These are phyloP conservation scores for Paramecium caudatum DNA, from an alignment of 73 alveolate species.

Conservation along the genomic window DNA sequence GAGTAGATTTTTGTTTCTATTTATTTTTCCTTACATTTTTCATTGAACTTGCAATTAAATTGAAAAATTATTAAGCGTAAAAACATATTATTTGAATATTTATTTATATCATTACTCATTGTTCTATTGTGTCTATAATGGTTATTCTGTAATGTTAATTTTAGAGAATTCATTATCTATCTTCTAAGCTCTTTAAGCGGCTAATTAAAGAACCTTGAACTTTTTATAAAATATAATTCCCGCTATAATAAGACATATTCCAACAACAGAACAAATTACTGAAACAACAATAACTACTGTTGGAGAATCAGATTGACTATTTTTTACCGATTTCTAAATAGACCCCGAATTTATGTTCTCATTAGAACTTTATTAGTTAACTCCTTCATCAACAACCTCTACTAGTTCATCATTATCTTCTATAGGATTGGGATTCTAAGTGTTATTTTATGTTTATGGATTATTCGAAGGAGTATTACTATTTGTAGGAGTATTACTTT, in stretches of 20 bases:
- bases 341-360: background rate
- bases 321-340: background rate
- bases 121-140: too few species aligned
- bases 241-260: background rate
- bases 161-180: background rate
- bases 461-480: too few species aligned
- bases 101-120: too few species aligned
- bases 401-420: too few species aligned
- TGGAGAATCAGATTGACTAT: background rate
- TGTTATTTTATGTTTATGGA: too few species aligned
- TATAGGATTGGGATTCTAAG: too few species aligned
- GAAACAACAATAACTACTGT: background rate
- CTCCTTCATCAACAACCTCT: too few species aligned
- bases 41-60: too few species aligned
- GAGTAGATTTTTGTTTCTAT: conserved; percentile 12
- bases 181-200: background rate
- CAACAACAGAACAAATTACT: background rate
- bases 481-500: too few species aligned
- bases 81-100: too few species aligned
- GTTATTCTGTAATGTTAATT: background rate
- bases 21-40: background rate
- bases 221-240: background rate
- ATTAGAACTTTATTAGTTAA: too few species aligned
- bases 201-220: background rate
- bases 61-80: too few species aligned